Evolutionary conservation across 2,329 filamentous ascomycete species (phyloP), one percentile per base, ranked within the genome.

Genomic region (Pseudogymnoascus sp.): DNA sequence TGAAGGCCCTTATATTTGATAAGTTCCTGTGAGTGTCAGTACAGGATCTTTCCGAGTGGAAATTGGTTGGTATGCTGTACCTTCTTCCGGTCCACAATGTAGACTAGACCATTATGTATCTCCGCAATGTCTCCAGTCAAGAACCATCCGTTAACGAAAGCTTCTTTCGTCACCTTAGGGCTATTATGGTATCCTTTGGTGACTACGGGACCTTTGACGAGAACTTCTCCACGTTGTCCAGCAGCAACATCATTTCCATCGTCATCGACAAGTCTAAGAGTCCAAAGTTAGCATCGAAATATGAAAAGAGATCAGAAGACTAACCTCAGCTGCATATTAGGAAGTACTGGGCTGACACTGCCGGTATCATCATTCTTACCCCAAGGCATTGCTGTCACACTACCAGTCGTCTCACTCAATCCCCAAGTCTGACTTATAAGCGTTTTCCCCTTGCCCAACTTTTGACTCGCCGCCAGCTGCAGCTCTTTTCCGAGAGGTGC

Each of bases 321-420:
- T 33, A 56, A 56, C 50, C 50, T 56, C 16, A 56, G 11, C 16
- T 56, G 50, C 50, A 83, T 84, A 70, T 92, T 94, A 18, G 90
- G 81, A 66, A 83, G 79, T 21, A 91, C 72, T 73, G 89, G 85
- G 61, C 88, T 90, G 1, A 92, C 89, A 63, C 69, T 79, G 69
- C 73, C 75, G 28, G 77, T 76, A 2, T 71, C 66, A 3, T 74
- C 76, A 4, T 70, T 74, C 63, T 82, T 73, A 1, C 70, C 76
- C 0, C 85, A 82, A 66, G 89, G 79, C 81, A 86, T 92, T 7
- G 80, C 80, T 11, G 89, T 80, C 16, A 83, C 79, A 0, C 87
- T 85, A 73, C 90, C 93, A 0, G 90, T 94, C 2, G 82, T 76
- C 73, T 94, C 91, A 1, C 90, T 94, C 90, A 95, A 93, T 4